Evolutionary conservation across 2,329 filamentous ascomycete species (phyloP).

Genomic region (Cladosporium phlei): DNA sequence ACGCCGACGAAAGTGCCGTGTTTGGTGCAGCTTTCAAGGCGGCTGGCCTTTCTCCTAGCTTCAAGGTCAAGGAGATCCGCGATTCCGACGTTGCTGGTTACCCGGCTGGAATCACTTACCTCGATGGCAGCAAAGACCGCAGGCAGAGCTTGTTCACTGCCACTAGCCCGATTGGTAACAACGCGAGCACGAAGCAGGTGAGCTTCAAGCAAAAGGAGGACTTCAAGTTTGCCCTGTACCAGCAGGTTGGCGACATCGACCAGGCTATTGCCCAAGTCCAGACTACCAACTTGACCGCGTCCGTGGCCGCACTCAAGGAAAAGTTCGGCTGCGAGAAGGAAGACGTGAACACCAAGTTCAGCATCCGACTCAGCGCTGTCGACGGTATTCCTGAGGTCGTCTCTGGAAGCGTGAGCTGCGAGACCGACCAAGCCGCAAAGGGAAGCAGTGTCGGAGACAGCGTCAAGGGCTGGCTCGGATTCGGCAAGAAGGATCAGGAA

Average conservation of each 20-base stretch:
- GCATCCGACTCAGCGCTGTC: constrained; percentile 64
- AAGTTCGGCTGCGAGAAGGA: constrained; percentile 71
- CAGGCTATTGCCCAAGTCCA: constrained; percentile 61
- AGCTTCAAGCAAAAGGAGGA: constrained; percentile 78
- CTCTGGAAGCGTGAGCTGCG: constrained; percentile 76
- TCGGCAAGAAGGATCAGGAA: constrained; percentile 80
- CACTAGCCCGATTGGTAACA: constrained; percentile 63
- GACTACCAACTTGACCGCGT: constrained; percentile 81
- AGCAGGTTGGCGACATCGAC: constrained; percentile 58
- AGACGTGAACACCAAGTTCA: constrained; percentile 76
- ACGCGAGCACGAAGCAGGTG: constrained; percentile 67
- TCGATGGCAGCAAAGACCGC: constrained; percentile 57
- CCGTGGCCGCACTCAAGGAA: constrained; percentile 71
- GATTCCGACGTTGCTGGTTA: constrained; percentile 73
- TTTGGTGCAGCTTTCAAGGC: constrained; percentile 95
- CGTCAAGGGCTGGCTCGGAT: constrained; percentile 93
- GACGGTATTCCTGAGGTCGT: constrained; percentile 76
- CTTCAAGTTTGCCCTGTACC: constrained; percentile 74
- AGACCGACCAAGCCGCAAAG: constrained; percentile 64
- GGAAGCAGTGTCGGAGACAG: constrained; percentile 84
- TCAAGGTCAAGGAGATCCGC: constrained; percentile 95
- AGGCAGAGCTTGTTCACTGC: constrained; percentile 80
- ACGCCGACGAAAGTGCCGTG: constrained; percentile 92
- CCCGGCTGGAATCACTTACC: constrained; percentile 70
- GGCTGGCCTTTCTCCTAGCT: constrained; percentile 85